Evolutionary conservation across 306 rosid genomes (phyloP), one percentile per base, ranked within the genome.

Genomic region (Lotus japonicus): DNA sequence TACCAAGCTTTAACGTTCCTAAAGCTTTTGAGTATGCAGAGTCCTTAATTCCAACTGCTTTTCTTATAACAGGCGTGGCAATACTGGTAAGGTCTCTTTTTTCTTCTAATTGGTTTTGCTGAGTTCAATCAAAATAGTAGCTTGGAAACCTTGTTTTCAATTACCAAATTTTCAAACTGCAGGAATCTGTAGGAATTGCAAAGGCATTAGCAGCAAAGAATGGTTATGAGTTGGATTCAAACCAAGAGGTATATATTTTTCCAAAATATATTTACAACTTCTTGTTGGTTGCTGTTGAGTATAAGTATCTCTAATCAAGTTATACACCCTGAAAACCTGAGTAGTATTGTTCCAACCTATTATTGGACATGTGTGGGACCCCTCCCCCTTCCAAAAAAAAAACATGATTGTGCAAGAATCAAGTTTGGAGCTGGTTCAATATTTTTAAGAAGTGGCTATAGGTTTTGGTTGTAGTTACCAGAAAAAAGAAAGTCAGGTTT

Each of bases 171-270:
- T 79, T 75, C 56, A 52, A 70, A 71, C 58, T 77, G 31, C 70
- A 94, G 98, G 98, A 94, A 79, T 94, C 98, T 15, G 98, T 94
- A 72, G 98, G 98, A 64, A 94, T 94, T 79, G 98, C 98, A 26
- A 94, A 94, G 82, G 97, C 98, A 35, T 85, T 94, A 76, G 98
- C 98, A 50, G 98, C 95, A 7, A 94, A 94, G 79, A 94, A 94
- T 72, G 98, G 98, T 48, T 94, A 94, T 3, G 98, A 94, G 75
- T 85, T 94, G 85, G 98, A 90, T 75, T 88, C 98, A 80, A 94
- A 94, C 79, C 98, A 94, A 81, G 98, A 94, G 97, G 98, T 94
- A 83, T 83, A 79, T 52, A 52, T 74, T 46, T 79, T 73, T 23
- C 64, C 28, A 63, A 80, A 55, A 28, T 55, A 23, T 31, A 17